Evolutionary conservation across 2,329 filamentous ascomycete genomes (phyloP).

Genomic region (Fusarium pilosicola): DNA sequence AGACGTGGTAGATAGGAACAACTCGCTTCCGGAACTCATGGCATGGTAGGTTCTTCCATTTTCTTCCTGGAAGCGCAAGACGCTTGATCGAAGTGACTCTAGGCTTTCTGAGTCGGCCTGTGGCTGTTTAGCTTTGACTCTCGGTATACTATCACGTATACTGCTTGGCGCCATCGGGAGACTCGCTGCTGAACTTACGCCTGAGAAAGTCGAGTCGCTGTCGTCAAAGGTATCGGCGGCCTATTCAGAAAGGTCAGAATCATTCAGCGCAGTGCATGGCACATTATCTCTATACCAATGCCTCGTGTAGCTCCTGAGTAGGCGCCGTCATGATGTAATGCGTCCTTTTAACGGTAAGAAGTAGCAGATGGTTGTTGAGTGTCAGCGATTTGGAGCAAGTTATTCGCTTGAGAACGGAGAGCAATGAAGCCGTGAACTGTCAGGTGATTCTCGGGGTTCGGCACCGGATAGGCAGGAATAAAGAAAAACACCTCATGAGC

Average conservation of each 20-base stretch:
- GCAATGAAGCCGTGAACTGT: not conserved
- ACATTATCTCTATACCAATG: not conserved
- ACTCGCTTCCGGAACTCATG: slow-evolving; percentile 5
- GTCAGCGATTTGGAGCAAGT: not conserved
- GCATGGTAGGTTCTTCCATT: slow-evolving; percentile 11
- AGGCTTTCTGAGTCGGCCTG: not conserved
- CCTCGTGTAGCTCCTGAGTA: not conserved
- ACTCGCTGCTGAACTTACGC: not conserved
- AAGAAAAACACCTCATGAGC: not conserved
- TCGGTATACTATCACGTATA: fast-evolving
- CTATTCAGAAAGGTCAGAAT: not conserved
- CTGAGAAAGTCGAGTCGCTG: not conserved
- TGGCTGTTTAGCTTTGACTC: not conserved
- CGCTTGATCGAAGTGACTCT: slow-evolving; percentile 10
- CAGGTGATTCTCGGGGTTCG: not conserved
- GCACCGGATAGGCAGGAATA: not conserved
- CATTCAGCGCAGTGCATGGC: no score
- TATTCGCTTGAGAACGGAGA: not conserved
- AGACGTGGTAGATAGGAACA: fast-evolving
- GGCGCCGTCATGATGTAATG: not conserved
- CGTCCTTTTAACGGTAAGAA: fast-evolving
- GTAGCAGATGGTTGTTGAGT: not conserved
- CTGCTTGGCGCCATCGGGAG: fast-evolving
- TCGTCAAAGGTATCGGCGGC: not conserved
- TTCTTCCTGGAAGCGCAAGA: slow-evolving; percentile 4